Evolutionary conservation across 2,329 filamentous ascomycete genomes (phyloP).

Genomic region (Camptophora hylomeconis): DNA sequence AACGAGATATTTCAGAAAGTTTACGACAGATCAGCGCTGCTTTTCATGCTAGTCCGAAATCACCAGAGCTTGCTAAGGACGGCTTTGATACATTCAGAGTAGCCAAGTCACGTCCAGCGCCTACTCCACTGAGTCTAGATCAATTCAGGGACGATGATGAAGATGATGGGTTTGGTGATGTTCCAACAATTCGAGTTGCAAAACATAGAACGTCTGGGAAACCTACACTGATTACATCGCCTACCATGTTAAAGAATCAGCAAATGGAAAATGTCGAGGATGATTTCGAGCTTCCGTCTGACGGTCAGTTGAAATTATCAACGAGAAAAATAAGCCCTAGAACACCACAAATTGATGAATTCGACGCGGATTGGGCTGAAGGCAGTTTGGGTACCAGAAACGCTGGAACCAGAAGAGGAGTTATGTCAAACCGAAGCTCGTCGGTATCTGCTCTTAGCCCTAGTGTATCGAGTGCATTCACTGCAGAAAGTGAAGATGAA

Average conservation of each 20-base stretch:
- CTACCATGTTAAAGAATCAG: slow-evolving; percentile 25
- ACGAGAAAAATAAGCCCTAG: slow-evolving; percentile 47
- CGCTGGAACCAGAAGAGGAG: slow-evolving; percentile 70
- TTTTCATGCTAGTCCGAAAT: slow-evolving; percentile 23
- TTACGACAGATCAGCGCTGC: slow-evolving; percentile 51
- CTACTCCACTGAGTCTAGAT: slow-evolving; percentile 43
- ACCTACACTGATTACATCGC: slow-evolving; percentile 19
- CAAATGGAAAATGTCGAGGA: slow-evolving; percentile 56
- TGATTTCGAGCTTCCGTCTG: slow-evolving; percentile 58
- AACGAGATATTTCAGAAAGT: slow-evolving; percentile 51
- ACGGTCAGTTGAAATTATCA: slow-evolving; percentile 50
- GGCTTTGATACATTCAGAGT: slow-evolving; percentile 27
- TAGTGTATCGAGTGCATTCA: slow-evolving; percentile 82
- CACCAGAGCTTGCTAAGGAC: slow-evolving; percentile 18
- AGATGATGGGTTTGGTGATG: slow-evolving; percentile 50
- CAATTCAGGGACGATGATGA: slow-evolving; percentile 50
- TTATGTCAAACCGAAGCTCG: slow-evolving; percentile 69
- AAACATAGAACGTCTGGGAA: slow-evolving; percentile 44
- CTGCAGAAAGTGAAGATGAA: slow-evolving; percentile 86
- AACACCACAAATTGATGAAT: slow-evolving; percentile 58
- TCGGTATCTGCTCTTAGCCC: slow-evolving; percentile 83
- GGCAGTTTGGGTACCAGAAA: slow-evolving; percentile 84
- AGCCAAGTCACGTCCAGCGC: slow-evolving; percentile 34
- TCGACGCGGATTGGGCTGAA: slow-evolving; percentile 77
- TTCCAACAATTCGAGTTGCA: slow-evolving; percentile 54